Base-by-base conservation (phyloP, 2,329 filamentous ascomycete genomes). In the Colletotrichum noveboracense region DNA sequence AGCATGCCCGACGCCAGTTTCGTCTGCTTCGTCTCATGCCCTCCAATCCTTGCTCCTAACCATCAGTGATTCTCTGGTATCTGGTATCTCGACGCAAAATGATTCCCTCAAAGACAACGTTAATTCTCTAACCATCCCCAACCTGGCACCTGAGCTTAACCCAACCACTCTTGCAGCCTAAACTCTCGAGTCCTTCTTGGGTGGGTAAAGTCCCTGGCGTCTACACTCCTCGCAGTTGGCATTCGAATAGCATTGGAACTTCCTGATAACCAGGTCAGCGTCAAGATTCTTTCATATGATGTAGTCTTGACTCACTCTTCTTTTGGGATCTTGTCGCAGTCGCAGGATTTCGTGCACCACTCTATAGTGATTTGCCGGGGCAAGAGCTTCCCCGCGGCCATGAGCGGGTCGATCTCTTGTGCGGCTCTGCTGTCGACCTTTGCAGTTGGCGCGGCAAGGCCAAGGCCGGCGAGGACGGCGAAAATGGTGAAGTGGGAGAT, bases 161-260 rank as follows among this genome's bases (percentile, higher is more conserved):
- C n/a, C n/a, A 13, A 13, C n/a, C n/a, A 4, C 43, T 21, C 43
- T 52, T 13, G n/a, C 43, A 21, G 43, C n/a, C n/a, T 36, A 21
- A 13, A 16, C 3, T 24, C n/a, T n/a, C 7, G 21, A 14, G 14
- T 26, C 61, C 14, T 62, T 10, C 9, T 52, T 62, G 21, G 26
- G 34, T 24, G 70, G 43, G 13, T 61, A 70, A 65, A 10, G 65
- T 14, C 70, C 70, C 56, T 7, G n/a, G 14, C 74, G 71, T 18
- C 10, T 66, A 36, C 76, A 77, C 71, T 74, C 66, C 61, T 82
- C 81, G 43, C 84, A 85, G 10, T 78, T 76, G 7, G 80, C 79
- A 9, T 85, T 82, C 18, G 82, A 83, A 13, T 84, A 70, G 71
- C 84, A 85, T 32, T 84, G 83, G 13, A 84, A 83, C 62, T 79